Base-by-base conservation (phyloP, 441 rosid species). In the Daphne laureola region DNA sequence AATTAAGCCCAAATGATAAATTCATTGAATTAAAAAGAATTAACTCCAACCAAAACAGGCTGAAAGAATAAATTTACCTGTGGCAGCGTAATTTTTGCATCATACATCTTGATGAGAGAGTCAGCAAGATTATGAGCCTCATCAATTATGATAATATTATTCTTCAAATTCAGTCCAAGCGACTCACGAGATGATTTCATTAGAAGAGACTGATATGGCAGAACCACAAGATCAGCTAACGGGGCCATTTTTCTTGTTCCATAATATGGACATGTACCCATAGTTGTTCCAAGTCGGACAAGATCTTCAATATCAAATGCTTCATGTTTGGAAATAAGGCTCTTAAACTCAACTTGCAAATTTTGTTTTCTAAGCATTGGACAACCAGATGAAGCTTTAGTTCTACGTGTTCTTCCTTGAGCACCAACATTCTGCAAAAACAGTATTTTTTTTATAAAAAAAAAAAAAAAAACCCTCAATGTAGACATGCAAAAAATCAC, bases 91-190 rank as follows among this genome's bases (percentile, higher is more conserved):
- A 93, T 67, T 71, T 73, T 93, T 11, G 96, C 83, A 66, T 87
- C 92, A 58, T 90, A 81, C 93, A 93, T 90, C 73, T 80, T 82
- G 69, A 80, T 82, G 54, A 93, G 86, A 51, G 97, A 83, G 73
- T 93, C 98, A 57, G 98, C 98, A 55, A 93, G 78, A 74, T 93
- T 93, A 74, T 93, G 97, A 65, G 97, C 98, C 79, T 93, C 99
- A 38, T 93, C 97, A 60, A 93, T 87, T 57, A 93, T 85, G 57
- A 93, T 82, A 61, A 93, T 78, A 70, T 59, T 87, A 26, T 79
- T 78, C 72, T 83, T 87, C 87, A 90, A 78, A 62, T 72, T 80
- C 51, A 93, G 76, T 38, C 93, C 97, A 62, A 93, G 97, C 51
- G 85, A 76, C 57, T 90, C 95, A 35, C 96, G 87, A 15, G 97